Conservation (phyloP, 768 basidiomycete species). For the Cyathus striatus region DNA sequence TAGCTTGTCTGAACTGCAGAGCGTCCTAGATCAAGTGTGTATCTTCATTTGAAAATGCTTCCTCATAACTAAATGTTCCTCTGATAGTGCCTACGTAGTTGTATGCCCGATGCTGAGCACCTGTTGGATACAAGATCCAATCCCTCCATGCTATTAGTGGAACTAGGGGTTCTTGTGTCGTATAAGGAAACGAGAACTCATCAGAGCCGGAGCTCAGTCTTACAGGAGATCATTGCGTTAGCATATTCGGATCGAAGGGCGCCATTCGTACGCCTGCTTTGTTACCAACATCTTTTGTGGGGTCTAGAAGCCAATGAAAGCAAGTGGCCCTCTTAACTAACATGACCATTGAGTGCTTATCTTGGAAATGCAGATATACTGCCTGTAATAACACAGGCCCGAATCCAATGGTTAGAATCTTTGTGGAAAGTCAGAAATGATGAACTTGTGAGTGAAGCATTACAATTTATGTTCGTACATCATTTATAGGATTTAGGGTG, state of each 20-base stretch:
- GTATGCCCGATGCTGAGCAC: too few species aligned
- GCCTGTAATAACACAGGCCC: conserved; percentile 22
- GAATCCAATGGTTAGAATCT: conserved; percentile 45
- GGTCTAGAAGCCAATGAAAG: conserved; percentile 30
- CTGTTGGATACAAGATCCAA: too few species aligned
- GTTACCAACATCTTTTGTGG: conserved; percentile 61
- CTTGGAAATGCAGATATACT: not conserved
- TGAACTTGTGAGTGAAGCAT: conserved; percentile 15
- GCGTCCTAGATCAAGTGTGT: not conserved
- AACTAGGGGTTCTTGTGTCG: too few species aligned
- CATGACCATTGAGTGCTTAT: not conserved
- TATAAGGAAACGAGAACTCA: too few species aligned
- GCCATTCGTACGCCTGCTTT: conserved; percentile 39
- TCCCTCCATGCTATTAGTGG: too few species aligned
- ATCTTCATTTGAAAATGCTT: not conserved
- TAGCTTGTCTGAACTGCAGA: not conserved
- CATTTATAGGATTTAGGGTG: too few species aligned
- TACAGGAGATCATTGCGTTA: conserved; percentile 32
- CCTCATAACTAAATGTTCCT: too few species aligned
- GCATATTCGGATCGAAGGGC: conserved; percentile 23
- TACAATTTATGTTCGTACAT: too few species aligned
- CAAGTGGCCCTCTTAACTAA: conserved; percentile 17
- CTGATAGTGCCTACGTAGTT: too few species aligned
- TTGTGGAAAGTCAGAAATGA: conserved; percentile 33
- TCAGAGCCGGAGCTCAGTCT: not conserved